Evolutionary conservation across 345 rosid genomes (phyloP).

Genomic region (Eucalyptus rudis): DNA sequence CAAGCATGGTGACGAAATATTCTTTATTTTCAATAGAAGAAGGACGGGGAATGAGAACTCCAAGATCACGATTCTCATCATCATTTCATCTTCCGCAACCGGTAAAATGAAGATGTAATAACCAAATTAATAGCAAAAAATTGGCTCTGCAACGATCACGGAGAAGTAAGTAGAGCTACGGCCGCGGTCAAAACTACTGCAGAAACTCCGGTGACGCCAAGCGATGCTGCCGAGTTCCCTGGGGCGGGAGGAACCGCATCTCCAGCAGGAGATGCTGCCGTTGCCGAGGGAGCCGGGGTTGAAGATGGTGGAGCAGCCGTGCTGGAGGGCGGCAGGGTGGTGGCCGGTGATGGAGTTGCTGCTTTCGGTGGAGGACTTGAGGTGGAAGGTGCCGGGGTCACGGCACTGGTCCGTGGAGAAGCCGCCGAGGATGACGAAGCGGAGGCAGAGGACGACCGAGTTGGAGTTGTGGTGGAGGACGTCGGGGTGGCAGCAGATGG

Average conservation of each 20-base stretch:
- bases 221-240: neutral
- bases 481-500: neutral
- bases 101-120: too few species aligned
- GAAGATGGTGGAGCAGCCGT: neutral
- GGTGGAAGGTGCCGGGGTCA: neutral
- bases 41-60: too few species aligned
- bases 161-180: neutral
- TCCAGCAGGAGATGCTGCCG: neutral
- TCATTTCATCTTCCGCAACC: too few species aligned
- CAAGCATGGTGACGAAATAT: too few species aligned
- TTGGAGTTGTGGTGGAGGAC: neutral
- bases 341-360: neutral
- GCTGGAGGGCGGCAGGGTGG: neutral
- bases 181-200: neutral
- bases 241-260: neutral
- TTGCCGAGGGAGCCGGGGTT: neutral
- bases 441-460: neutral
- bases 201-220: neutral
- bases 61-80: too few species aligned
- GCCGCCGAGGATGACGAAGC: neutral
- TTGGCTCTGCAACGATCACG: neutral
- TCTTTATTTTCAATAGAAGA: too few species aligned
- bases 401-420: neutral
- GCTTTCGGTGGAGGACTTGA: neutral
- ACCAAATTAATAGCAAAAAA: too few species aligned